phyloP scores from a whole-genome alignment of 139 green algal species.

The Marvania coccoides region DNA sequence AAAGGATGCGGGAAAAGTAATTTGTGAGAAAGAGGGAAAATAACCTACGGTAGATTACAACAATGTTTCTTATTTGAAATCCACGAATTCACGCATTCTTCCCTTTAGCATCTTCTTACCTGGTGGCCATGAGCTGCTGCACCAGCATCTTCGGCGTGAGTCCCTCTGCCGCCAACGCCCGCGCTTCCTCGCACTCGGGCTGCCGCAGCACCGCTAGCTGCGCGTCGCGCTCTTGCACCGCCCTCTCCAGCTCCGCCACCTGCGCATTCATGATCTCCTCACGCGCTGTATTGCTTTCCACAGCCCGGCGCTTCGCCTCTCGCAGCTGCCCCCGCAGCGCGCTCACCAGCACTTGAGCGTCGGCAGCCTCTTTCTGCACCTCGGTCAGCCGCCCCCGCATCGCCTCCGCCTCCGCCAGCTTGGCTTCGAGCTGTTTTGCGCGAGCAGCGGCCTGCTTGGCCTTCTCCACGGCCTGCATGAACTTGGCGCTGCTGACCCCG shows the following conservation, averaged over 20 bases:
- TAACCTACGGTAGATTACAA: too few species aligned
- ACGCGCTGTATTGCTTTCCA: constrained; percentile 4
- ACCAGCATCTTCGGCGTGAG: constrained; percentile 10
- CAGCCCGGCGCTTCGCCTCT: not conserved
- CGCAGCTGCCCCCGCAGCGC: constrained; percentile 32
- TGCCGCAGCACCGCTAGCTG: constrained; percentile 18
- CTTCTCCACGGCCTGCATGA: constrained; percentile 51
- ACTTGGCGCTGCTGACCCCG: constrained; percentile 59
- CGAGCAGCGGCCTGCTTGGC: constrained; percentile 22
- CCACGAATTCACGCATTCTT: not conserved
- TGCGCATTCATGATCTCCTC: constrained; percentile 10
- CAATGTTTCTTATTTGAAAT: too few species aligned
- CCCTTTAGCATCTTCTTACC: not conserved
- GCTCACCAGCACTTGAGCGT: constrained; percentile 37
- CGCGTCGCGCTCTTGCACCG: constrained; percentile 33
- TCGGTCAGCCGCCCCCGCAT: constrained; percentile 30
- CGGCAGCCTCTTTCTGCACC: constrained; percentile 28
- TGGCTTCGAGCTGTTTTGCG: constrained; percentile 12
- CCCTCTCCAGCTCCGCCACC: constrained; percentile 21
- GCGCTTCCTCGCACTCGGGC: not conserved
- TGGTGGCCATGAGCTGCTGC: constrained; percentile 11
- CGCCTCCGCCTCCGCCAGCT: constrained; percentile 25
- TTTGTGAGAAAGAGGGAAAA: too few species aligned
- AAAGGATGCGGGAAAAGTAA: too few species aligned
- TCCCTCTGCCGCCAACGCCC: constrained; percentile 11